Evolutionary conservation across 2,329 filamentous ascomycete species (phyloP).

Genomic region (Canariomyces notabilis): DNA sequence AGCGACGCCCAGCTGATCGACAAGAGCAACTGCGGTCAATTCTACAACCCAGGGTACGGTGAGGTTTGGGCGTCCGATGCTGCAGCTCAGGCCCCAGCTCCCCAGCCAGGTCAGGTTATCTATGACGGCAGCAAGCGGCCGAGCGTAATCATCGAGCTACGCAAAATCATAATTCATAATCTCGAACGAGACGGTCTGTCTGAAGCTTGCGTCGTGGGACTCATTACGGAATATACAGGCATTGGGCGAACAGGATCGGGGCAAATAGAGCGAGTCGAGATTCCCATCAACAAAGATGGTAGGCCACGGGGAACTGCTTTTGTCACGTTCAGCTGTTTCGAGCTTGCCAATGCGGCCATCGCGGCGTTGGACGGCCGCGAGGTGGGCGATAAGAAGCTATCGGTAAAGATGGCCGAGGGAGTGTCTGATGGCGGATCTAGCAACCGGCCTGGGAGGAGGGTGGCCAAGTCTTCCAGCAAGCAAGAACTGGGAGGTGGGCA

Average conservation of each 20-base stretch:
- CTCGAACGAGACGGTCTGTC: constrained; percentile 6
- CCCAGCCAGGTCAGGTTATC: neutral
- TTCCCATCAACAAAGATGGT: constrained; percentile 8
- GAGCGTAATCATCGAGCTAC: constrained; percentile 5
- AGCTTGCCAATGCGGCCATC: constrained; percentile 3
- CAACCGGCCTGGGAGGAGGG: neutral
- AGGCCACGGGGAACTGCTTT: constrained; percentile 8
- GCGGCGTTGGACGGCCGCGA: constrained; percentile 7
- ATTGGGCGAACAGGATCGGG: neutral
- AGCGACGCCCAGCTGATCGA: neutral
- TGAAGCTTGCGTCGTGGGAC: neutral
- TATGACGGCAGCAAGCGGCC: neutral
- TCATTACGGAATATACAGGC: constrained; percentile 9
- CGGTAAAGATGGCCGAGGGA: constrained; percentile 5
- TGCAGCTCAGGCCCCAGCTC: neutral
- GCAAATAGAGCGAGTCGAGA: constrained; percentile 13
- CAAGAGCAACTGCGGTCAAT: neutral
- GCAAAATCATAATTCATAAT: constrained; percentile 15
- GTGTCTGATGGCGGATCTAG: neutral
- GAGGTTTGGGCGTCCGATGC: neutral
- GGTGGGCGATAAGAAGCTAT: constrained; percentile 3
- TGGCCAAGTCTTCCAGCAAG: neutral
- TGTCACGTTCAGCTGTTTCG: constrained; percentile 13
- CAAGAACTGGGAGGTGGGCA: neutral
- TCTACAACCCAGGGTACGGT: neutral